phyloP scores from a whole-genome alignment of 2,329 filamentous ascomycete species.

The Colletotrichum orbiculare region DNA sequence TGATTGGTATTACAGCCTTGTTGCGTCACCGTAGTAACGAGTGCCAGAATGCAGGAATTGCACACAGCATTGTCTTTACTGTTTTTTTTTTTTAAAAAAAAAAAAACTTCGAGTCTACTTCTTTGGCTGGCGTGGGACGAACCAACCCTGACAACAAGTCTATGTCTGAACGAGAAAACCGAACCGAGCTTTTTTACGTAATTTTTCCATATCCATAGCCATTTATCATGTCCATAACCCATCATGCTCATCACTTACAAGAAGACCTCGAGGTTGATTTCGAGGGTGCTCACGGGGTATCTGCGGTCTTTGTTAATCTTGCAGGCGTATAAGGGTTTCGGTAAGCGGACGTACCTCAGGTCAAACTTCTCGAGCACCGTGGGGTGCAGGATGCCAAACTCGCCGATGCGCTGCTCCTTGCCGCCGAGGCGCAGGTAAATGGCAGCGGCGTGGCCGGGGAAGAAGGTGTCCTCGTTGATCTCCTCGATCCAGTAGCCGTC shows the following conservation, averaged over 20 bases:
- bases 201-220: constrained; percentile 20
- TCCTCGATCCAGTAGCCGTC: constrained; percentile 96
- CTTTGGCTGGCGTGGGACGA: constrained; percentile 14
- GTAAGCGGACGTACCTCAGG: constrained; percentile 68
- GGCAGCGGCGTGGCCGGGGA: constrained; percentile 87
- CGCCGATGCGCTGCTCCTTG: constrained; percentile 81
- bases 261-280: constrained; percentile 95
- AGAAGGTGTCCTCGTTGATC: constrained; percentile 90
- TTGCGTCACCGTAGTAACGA: neutral
- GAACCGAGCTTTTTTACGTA: constrained; percentile 15
- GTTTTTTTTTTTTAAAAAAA: constrained; percentile 22
- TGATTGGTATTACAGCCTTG: neutral
- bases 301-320: constrained; percentile 49
- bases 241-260: constrained; percentile 62
- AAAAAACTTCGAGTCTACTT: constrained; percentile 25
- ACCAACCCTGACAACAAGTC: constrained; percentile 13
- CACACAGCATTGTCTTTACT: neutral
- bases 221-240: constrained; percentile 32
- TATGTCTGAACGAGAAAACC: constrained; percentile 12
- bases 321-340: neutral
- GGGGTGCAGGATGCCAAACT: constrained; percentile 94
- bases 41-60: too few relatives aligned
- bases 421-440: constrained; percentile 81
- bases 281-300: constrained; percentile 92
- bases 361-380: constrained; percentile 94